phyloP scores from a whole-genome alignment of 2,329 filamentous ascomycete genomes.

The Pseudogymnoascus sp. region DNA sequence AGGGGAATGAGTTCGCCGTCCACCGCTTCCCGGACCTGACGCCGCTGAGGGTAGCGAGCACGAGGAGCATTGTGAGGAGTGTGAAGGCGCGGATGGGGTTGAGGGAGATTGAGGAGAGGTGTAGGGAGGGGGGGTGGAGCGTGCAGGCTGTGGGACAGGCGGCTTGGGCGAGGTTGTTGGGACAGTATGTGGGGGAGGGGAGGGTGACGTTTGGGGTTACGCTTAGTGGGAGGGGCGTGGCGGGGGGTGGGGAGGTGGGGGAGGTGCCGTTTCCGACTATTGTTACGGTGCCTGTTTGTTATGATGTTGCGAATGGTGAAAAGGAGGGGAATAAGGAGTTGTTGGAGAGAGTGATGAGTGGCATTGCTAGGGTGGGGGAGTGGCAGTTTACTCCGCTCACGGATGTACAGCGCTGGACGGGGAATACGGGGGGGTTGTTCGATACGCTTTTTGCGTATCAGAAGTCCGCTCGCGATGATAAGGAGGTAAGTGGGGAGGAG shows the following conservation, averaged over 20 bases:
- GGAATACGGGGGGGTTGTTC: slow-evolving; percentile 59
- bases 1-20: slow-evolving; percentile 42
- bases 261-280: slow-evolving; percentile 70
- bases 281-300: slow-evolving; percentile 66
- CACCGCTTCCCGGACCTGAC: slow-evolving; percentile 72
- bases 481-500: slow-evolving; percentile 16
- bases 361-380: slow-evolving; percentile 55
- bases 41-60: slow-evolving; percentile 41
- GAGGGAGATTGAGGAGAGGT: slow-evolving; percentile 44
- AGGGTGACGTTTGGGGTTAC: slow-evolving; percentile 72
- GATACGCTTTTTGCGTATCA: slow-evolving; percentile 84
- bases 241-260: slow-evolving; percentile 48
- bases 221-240: slow-evolving; percentile 61
- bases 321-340: slow-evolving; percentile 34
- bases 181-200: slow-evolving; percentile 67
- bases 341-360: slow-evolving; percentile 53
- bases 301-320: slow-evolving; percentile 40
- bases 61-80: slow-evolving; percentile 28
- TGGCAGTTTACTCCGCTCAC: slow-evolving; percentile 65
- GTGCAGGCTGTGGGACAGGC: slow-evolving; percentile 70
- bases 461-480: slow-evolving; percentile 34
- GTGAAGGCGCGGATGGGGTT: slow-evolving; percentile 32
- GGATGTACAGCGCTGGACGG: slow-evolving; percentile 65
- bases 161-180: slow-evolving; percentile 67
- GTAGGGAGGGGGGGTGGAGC: slow-evolving; percentile 55